Conservation (phyloP, 192 early-diverging fungal genomes). For the Polychytrium aggregatum region DNA sequence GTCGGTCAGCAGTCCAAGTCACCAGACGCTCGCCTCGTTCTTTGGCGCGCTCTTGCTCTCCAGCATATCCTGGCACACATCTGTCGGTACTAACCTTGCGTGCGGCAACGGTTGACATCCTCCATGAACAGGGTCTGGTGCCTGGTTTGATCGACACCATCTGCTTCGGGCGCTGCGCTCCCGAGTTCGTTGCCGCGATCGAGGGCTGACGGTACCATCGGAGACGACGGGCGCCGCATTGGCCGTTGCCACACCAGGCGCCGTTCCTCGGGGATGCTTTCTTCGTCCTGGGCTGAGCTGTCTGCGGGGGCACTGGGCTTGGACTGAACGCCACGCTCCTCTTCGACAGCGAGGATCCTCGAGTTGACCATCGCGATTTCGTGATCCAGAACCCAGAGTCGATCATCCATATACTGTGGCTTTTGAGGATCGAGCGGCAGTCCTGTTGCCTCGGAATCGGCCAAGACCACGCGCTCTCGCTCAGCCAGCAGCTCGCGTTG, state of each 20-base stretch:
- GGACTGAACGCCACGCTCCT: constrained; percentile 6
- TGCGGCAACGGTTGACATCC: too few species aligned
- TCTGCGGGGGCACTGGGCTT: constrained; percentile 1
- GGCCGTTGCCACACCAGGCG: too few species aligned
- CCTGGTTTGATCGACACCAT: too few species aligned
- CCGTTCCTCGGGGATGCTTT: too few species aligned
- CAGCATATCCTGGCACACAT: neutral
- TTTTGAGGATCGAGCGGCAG: constrained; percentile 19
- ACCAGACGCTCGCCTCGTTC: neutral
- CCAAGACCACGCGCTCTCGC: constrained; percentile 24
- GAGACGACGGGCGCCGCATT: too few species aligned
- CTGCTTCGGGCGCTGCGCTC: too few species aligned
- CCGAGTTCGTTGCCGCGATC: too few species aligned
- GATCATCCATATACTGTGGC: constrained; percentile 40
- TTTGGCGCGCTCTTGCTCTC: neutral
- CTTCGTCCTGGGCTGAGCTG: constrained; percentile 1
- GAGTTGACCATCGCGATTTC: constrained; percentile 22
- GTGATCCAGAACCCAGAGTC: constrained; percentile 25
- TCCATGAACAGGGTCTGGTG: too few species aligned
- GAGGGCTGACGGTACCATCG: too few species aligned
- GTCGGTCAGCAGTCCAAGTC: neutral
- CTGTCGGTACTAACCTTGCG: too few species aligned
- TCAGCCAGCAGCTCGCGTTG: constrained; percentile 32
- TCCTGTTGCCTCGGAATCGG: constrained; percentile 22
- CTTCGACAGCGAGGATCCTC: constrained; percentile 15